Evolutionary conservation across 2,329 filamentous ascomycete species (phyloP), one percentile per base, ranked within the genome.

Genomic region (Ophiostoma sp.): DNA sequence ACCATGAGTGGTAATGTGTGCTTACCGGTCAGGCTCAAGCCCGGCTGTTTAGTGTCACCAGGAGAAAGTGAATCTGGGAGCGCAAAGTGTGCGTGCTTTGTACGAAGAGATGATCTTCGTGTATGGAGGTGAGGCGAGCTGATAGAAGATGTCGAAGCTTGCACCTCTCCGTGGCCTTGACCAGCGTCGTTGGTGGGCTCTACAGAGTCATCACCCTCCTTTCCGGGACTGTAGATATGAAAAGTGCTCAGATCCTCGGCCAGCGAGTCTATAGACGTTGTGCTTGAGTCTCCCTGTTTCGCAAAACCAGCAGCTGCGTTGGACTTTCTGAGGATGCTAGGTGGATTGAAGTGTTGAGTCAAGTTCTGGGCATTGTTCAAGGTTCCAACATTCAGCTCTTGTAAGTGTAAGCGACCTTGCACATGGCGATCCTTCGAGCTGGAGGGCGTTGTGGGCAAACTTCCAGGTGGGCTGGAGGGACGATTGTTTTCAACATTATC

Each of bases 171-270:
- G 27, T 27, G 27, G 27, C 1, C 27, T 27, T 27, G 27, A 38
- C 55, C 55, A 5, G 55, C 55, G 55, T 38, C 38, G 27, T 40
- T 40, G 3, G 41, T 12, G 45, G 52, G 38, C 16, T 66, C 66
- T 68, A 66, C 41, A 27, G 60, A 9, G 38, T 16, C 11, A 38
- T 42, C 62, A 65, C 40, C 55, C 42, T 66, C 38, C 5, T 64
- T 66, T 6, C 55, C 45, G 11, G 71, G 68, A 41, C 66, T 73
- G 69, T 72, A 44, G 44, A 76, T 72, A 69, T 77, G 76, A 65
- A 79, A 74, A 68, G 76, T 75, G 69, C 75, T 72, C 11, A 79
- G 73, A 38, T 76, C 73, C n/a, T 73, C 69, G 60, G 76, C 73
- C 45, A 80, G 72, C 14, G 75, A 74, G 14, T 79, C 76, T 65